Evolutionary conservation across 192 early-diverging fungal genomes (phyloP).

Genomic region (Tieghemiomyces parasiticus): DNA sequence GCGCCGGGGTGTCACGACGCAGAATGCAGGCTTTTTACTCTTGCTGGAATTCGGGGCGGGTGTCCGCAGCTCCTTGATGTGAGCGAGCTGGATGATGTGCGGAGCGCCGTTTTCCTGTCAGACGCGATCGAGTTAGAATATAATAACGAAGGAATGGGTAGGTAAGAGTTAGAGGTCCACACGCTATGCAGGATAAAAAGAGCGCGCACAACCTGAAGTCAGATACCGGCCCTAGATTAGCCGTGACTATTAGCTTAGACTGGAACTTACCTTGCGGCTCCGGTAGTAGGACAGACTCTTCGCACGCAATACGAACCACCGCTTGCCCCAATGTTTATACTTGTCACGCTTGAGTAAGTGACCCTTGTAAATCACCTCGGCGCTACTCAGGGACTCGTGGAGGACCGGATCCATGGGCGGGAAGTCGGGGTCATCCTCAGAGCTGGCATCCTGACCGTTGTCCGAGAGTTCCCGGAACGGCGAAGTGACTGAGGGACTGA

Average conservation of each 20-base stretch:
- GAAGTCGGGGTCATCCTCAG: not conserved
- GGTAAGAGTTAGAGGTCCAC: no score
- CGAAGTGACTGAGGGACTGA: not conserved
- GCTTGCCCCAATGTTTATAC: not conserved
- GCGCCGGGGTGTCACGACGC: not conserved
- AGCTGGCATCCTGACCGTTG: not conserved
- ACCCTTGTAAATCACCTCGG: not conserved
- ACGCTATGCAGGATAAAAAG: no score
- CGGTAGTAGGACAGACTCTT: not conserved
- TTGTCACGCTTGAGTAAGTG: not conserved
- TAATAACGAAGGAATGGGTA: no score
- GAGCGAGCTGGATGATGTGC: not conserved
- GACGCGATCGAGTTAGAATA: no score
- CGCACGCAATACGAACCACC: not conserved
- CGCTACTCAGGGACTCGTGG: not conserved
- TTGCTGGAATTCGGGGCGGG: not conserved
- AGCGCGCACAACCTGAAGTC: no score
- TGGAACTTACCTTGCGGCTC: not conserved
- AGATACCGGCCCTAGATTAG: no score
- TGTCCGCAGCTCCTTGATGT: not conserved
- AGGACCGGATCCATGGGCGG: not conserved
- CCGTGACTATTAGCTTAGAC: no score
- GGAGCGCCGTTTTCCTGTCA: not conserved
- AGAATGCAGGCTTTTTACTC: not conserved
- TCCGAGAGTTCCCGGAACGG: not conserved